phyloP scores from a whole-genome alignment of 2,329 filamentous ascomycete species.

The Fusarium sp. region DNA sequence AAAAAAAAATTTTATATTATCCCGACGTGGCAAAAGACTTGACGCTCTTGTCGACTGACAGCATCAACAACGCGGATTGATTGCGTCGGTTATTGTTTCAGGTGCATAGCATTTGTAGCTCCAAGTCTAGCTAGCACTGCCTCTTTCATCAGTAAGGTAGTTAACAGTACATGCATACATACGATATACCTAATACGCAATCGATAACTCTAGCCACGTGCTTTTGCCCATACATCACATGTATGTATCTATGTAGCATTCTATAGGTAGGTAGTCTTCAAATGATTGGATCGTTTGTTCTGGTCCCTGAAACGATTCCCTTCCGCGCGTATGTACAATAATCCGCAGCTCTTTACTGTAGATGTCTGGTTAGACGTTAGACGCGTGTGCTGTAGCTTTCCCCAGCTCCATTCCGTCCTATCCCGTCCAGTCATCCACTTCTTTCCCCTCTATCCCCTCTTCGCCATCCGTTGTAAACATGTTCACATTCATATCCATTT shows the following conservation, averaged over 20 bases:
- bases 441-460: conserved; percentile 7
- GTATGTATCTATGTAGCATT: too few species aligned
- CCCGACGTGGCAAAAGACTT: neutral
- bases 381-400: conserved; percentile 13
- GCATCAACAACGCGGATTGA: neutral
- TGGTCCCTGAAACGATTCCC: conserved; percentile 14
- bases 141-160: neutral
- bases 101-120: conserved; percentile 11
- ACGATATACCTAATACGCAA: neutral
- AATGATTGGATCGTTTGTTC: conserved; percentile 14
- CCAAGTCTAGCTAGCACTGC: conserved; percentile 15
- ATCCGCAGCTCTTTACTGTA: neutral
- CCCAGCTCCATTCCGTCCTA: conserved; percentile 20
- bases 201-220: neutral
- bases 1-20: too few species aligned
- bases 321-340: neutral
- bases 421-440: conserved; percentile 21
- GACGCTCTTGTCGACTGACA: conserved; percentile 1
- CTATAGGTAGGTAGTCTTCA: too few species aligned
- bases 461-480: conserved; percentile 9
- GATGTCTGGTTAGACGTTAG: conserved; percentile 1
- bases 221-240: neutral
- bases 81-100: neutral
- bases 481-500: conserved; percentile 13
- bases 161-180: neutral